A percentile compares a stretch with the other conserved stretches of the same genome.
phyloP scores from a whole-genome alignment of 75 land plant species.

The Pinus tabuliformis region DNA sequence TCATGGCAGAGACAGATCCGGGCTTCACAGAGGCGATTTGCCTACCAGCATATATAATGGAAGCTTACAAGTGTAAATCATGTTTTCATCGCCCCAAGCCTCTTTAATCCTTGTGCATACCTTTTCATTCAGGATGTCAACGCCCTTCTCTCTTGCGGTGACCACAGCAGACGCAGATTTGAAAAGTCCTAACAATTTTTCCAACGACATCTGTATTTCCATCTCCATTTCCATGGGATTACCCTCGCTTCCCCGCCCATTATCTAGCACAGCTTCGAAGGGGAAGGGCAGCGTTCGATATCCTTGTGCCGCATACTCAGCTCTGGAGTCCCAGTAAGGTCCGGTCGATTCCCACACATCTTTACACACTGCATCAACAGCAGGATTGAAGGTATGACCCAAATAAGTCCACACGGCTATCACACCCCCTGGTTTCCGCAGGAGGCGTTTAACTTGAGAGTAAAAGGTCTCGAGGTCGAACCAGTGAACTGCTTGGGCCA shows the following conservation, averaged over 20 bases:
- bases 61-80: neutral
- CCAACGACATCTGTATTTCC: constrained; percentile 10
- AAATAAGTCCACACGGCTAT: too few species aligned
- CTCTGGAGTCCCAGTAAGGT: too few species aligned
- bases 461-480: constrained; percentile 53
- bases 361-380: too few species aligned
- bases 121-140: constrained; percentile 21
- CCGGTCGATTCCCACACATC: too few species aligned
- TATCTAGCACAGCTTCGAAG: too few species aligned
- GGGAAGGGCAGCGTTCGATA: too few species aligned
- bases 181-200: constrained; percentile 9
- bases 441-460: constrained; percentile 28
- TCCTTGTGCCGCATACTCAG: too few species aligned
- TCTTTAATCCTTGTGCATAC: constrained; percentile 1
- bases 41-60: neutral
- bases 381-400: too few species aligned
- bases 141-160: constrained; percentile 17
- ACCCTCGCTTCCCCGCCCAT: constrained; percentile 11
- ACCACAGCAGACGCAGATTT: constrained; percentile 18
- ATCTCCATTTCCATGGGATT: neutral
- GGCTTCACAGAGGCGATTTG: neutral
- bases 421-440: constrained; percentile 23
- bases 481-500: constrained; percentile 60
- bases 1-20: too few species aligned
- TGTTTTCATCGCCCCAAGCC: constrained; percentile 17